Evolutionary conservation across 129 eudicot genomes (phyloP).

Genomic region (Arctium minus): DNA sequence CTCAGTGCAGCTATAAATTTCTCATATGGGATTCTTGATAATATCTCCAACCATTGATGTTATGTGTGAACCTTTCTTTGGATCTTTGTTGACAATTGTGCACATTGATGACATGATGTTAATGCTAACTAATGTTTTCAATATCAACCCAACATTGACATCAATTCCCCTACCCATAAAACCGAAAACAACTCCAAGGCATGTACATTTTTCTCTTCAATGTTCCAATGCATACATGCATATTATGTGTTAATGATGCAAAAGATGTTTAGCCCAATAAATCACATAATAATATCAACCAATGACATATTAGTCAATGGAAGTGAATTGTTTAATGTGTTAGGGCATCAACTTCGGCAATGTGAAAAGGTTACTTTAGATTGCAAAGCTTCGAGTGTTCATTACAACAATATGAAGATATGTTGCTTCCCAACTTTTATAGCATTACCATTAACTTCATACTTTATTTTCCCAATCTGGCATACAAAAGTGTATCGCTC

Average conservation of each 20-base stretch:
- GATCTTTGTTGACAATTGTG: background rate
- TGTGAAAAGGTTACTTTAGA: background rate
- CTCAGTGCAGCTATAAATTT: background rate
- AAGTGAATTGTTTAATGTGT: background rate
- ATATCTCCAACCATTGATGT: background rate
- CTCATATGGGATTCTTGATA: background rate
- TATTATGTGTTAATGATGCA: background rate
- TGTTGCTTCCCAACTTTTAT: background rate
- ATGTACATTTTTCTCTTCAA: background rate
- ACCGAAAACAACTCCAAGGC: background rate
- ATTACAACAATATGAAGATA: background rate
- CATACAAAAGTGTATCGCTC: background rate
- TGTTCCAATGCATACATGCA: background rate
- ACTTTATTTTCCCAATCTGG: background rate
- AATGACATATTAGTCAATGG: background rate
- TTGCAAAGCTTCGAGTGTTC: slow-evolving; percentile 2
- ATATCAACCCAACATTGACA: background rate
- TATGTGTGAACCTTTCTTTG: background rate
- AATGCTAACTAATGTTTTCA: background rate
- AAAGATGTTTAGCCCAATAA: background rate
- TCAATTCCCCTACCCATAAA: background rate
- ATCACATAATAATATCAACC: slow-evolving; percentile 6
- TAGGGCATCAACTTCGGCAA: background rate
- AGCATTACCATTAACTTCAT: background rate
- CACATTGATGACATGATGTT: background rate